Conservation (phyloP, 1,284 basidiomycete species). For the Austroboletus novae-zelandiae region DNA sequence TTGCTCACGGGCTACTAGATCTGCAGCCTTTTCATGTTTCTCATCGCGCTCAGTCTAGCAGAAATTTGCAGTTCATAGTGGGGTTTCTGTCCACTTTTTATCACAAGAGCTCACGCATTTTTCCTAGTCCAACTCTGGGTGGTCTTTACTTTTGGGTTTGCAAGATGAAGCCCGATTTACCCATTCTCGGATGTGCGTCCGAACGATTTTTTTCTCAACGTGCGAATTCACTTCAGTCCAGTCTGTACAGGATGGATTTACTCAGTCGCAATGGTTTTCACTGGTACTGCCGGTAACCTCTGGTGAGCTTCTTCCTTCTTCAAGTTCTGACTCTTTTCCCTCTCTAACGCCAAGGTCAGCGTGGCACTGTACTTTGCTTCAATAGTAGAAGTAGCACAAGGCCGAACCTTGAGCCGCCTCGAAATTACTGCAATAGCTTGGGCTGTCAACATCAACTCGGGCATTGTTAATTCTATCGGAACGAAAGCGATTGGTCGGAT, state of each 20-base stretch:
- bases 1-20: constrained; percentile 35
- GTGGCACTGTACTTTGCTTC: constrained; percentile 56
- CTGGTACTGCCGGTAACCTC: constrained; percentile 58
- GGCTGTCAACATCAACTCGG: constrained; percentile 55
- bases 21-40: constrained; percentile 58
- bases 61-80: constrained; percentile 62
- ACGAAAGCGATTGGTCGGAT: constrained; percentile 57
- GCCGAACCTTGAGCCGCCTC: constrained; percentile 44
- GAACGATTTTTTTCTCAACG: neutral
- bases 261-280: constrained; percentile 59
- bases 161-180: constrained; percentile 56
- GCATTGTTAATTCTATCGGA: constrained; percentile 53
- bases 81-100: constrained; percentile 15
- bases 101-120: neutral
- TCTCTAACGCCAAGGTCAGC: constrained; percentile 27
- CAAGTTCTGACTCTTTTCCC: neutral
- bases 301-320: constrained; percentile 34
- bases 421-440: constrained; percentile 56
- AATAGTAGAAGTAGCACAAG: constrained; percentile 49
- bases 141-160: constrained; percentile 66
- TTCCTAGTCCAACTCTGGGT: constrained; percentile 50
- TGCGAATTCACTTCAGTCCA: constrained; percentile 15
- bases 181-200: constrained; percentile 53
- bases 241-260: constrained; percentile 62
- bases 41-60: constrained; percentile 55